Base-by-base conservation (phyloP, 2,329 filamentous ascomycete genomes). In the Epichloe coenophiala region DNA sequence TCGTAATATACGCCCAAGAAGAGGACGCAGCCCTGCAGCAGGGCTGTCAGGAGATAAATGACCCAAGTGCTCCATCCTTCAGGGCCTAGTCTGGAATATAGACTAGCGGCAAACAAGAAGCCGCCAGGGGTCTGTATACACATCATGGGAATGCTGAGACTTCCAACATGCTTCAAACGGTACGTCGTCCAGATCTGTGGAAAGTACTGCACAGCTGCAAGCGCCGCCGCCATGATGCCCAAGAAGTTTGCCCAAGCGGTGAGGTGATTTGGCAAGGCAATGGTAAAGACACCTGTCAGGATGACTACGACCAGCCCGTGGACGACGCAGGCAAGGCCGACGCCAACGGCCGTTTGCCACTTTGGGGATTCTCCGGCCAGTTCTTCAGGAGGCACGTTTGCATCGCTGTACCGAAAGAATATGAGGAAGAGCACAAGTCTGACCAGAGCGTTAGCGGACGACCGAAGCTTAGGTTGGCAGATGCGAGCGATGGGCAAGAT, bases 101-200 rank as follows among this genome's bases (percentile, higher is more conserved):
- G 70, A 64, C 89, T 96, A 12, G 77, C 83, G 0, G 91, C 89
- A 69, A 95, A 97, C 6, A 98, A 71, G 58, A 95, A 83, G 53
- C 88, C 89, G 0, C 93, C 93, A 0, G 93, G 93, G 0, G 91
- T 96, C 66, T 98, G 93, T 36, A 98, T 95, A 63, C 86, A 86
- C 90, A 98, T 97, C 85, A 96, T 97, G 4, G 88, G 84, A 51
- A 98, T 93, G 61, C 88, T 95, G 59, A 98, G 71, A 64, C 89
- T 95, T 50, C 89, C 89, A 2, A 95, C 85, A 59, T 90, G 84
- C 63, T 91, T 86, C 52, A 96, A 72, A 48, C 74, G 78, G 69
- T 87, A 94, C 0, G 93, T 98, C 48, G 86, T 96, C 70, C 83
- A 89, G 56, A 98, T 95, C 68, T 98, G 93, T 0, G 93, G 93